Evolutionary conservation across 75 land plant species (phyloP).

Genomic region (Cunninghamia lanceolata): DNA sequence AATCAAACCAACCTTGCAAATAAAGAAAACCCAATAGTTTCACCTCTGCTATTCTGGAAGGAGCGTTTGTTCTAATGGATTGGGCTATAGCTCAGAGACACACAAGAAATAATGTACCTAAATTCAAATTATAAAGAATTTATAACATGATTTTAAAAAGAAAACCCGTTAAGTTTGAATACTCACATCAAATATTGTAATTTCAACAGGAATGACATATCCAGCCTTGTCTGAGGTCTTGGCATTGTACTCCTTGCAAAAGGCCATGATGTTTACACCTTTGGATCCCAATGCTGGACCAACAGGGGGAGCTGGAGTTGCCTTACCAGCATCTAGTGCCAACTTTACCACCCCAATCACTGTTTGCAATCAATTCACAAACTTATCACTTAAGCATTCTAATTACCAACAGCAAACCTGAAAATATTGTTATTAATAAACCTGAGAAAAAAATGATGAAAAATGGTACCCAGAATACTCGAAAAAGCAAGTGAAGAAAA

Average conservation of each 20-base stretch:
- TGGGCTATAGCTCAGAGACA: background rate
- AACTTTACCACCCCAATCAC: conserved; percentile 86
- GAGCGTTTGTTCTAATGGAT: background rate
- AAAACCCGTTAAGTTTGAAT: background rate
- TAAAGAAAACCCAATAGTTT: background rate
- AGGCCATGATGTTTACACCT: conserved; percentile 96
- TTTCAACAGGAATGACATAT: conserved; percentile 91
- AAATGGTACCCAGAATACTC: background rate
- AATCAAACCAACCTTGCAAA: background rate
- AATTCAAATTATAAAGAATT: background rate
- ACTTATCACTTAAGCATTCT: background rate
- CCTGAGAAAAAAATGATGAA: background rate
- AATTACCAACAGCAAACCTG: background rate
- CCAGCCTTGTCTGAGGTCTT: conserved; percentile 94
- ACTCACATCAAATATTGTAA: conserved; percentile 93
- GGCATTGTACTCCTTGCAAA: conserved; percentile 98
- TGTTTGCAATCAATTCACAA: conserved; percentile 21
- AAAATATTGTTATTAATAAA: background rate
- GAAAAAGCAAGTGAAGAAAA: background rate
- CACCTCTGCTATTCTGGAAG: background rate
- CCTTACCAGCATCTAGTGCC: conserved; percentile 95
- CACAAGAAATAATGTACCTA: background rate
- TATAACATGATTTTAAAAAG: background rate
- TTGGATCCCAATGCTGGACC: conserved; percentile 97
- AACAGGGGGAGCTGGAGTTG: conserved; percentile 97